Percentiles rank a stretch among this genome's conserved stretches.
phyloP scores from a whole-genome alignment of 352 stramenopile species.

The Phytopythium boreale region DNA sequence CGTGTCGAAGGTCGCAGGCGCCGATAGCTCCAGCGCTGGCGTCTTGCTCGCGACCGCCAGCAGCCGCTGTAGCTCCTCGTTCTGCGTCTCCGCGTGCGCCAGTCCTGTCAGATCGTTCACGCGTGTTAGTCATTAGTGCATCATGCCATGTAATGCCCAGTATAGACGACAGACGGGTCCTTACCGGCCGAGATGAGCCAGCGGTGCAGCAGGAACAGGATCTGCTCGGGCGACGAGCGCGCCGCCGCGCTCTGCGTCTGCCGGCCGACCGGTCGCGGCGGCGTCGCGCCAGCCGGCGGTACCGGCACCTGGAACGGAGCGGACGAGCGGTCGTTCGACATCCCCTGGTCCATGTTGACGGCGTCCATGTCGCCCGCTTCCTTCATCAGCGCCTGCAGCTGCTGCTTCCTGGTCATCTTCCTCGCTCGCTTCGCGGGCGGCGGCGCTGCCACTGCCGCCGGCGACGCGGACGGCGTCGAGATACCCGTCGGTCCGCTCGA shows the following conservation, averaged over 20 bases:
- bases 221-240: slow-evolving; percentile 12
- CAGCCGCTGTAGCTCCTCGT: slow-evolving; percentile 18
- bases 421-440: slow-evolving; percentile 18
- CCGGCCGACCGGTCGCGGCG: background rate
- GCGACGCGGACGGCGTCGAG: background rate
- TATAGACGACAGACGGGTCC: background rate
- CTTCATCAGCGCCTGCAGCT: background rate
- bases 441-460: background rate
- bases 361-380: background rate
- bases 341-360: background rate
- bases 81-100: slow-evolving; percentile 13
- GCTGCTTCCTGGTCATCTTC: slow-evolving; percentile 11
- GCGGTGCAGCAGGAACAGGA: slow-evolving; percentile 10
- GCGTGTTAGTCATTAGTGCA: background rate
- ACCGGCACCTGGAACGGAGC: background rate
- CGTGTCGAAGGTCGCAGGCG: background rate
- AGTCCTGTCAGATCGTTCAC: background rate
- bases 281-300: background rate
- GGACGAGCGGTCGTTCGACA: background rate
- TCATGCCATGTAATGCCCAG: background rate
- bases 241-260: background rate
- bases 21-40: slow-evolving; percentile 8
- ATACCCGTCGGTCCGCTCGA: background rate
- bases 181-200: slow-evolving; percentile 30
- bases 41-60: background rate